Evolutionary conservation across 768 basidiomycete species (phyloP).

Genomic region (Termitomyces sp.): DNA sequence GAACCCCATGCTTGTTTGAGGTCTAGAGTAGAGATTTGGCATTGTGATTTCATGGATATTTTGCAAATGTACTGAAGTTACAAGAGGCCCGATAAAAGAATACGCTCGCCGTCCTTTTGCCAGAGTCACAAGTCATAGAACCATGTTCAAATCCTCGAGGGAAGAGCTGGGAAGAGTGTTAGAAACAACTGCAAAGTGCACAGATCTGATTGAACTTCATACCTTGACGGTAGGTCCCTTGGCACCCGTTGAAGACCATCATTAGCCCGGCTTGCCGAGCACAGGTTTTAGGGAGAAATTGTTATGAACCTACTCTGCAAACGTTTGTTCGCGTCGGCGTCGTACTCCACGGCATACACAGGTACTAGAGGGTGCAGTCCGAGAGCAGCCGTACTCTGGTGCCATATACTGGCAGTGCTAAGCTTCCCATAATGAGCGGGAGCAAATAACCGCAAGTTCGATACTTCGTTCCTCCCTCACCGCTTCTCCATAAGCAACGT

Average conservation of each 20-base stretch:
- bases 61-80: slow-evolving; percentile 48
- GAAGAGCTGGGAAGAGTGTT: slow-evolving; percentile 50
- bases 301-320: slow-evolving; percentile 65
- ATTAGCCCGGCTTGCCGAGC: background rate
- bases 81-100: slow-evolving; percentile 80
- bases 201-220: slow-evolving; percentile 9
- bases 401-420: slow-evolving; percentile 85
- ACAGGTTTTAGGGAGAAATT: background rate
- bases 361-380: slow-evolving; percentile 81
- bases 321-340: slow-evolving; percentile 74
- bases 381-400: slow-evolving; percentile 79
- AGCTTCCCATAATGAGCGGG: background rate
- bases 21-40: slow-evolving; percentile 1
- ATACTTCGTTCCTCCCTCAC: slow-evolving; percentile 96
- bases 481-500: slow-evolving; percentile 97
- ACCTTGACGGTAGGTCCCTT: slow-evolving; percentile 92
- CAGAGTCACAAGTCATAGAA: slow-evolving; percentile 62
- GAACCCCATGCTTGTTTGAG: slow-evolving; percentile 48
- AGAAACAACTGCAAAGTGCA: background rate
- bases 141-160: slow-evolving; percentile 67
- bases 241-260: slow-evolving; percentile 46
- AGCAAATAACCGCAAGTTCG: slow-evolving; percentile 88
- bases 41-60: background rate
- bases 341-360: slow-evolving; percentile 90
- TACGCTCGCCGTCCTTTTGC: slow-evolving; percentile 67